Conservation (phyloP, 2,329 filamentous ascomycete genomes). For the Ophiosphaerella korrae region DNA sequence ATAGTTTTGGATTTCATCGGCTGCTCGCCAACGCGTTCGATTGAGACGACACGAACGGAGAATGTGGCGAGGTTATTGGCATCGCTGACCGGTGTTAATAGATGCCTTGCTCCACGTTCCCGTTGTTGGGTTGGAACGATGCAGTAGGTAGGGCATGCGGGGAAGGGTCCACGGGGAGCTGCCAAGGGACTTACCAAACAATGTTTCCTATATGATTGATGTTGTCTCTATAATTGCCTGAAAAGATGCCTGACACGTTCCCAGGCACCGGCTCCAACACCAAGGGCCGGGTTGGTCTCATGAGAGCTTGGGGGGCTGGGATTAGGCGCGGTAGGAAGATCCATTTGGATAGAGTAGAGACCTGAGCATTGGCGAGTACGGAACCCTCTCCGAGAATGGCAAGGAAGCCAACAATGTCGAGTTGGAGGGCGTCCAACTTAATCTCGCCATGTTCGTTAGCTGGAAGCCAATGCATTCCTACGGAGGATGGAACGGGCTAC, state of each 20-base stretch:
- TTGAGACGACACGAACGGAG: conserved; percentile 49
- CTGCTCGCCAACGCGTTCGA: conserved; percentile 38
- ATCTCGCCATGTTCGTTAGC: conserved; percentile 22
- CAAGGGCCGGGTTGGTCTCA: conserved; percentile 52
- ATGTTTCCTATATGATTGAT: conserved; percentile 58
- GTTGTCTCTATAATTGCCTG: conserved; percentile 53
- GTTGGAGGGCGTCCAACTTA: conserved; percentile 50
- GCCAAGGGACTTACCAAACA: conserved; percentile 43
- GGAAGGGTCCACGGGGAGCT: conserved; percentile 6
- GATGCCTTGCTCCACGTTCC: neutral
- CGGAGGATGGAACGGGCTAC: conserved; percentile 1
- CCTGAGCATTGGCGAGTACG: conserved; percentile 56
- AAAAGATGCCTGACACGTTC: conserved; percentile 53
- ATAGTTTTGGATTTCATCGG: conserved; percentile 51
- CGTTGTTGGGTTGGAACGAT: neutral
- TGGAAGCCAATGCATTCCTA: conserved; percentile 46
- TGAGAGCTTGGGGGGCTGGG: conserved; percentile 57
- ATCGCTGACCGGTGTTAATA: conserved; percentile 29
- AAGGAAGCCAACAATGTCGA: conserved; percentile 63
- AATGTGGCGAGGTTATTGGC: conserved; percentile 43
- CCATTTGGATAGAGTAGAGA: conserved; percentile 56
- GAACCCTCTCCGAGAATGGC: conserved; percentile 59
- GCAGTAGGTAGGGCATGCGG: conserved; percentile 1
- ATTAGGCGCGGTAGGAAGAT: conserved; percentile 57
- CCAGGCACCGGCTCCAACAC: conserved; percentile 49